phyloP scores from a whole-genome alignment of 495 filamentous ascomycete genomes.

The Penicillium cosmopolitanum region DNA sequence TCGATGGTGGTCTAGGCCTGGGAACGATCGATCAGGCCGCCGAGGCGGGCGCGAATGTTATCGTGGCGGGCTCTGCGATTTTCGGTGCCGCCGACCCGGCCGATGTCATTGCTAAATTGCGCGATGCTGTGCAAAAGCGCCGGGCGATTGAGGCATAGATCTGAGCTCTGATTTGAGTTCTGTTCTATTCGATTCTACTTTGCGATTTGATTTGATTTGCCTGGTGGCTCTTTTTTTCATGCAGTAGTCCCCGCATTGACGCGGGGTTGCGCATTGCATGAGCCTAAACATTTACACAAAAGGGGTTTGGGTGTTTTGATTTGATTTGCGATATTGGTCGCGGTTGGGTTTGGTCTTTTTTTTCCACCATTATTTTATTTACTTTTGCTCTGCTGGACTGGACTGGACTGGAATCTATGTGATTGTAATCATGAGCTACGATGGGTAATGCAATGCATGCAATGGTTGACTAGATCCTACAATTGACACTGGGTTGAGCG shows the following conservation, averaged over 20 bases:
- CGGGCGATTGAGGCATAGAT: slow-evolving; percentile 6
- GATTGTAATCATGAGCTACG: slow-evolving; percentile 30
- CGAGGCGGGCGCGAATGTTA: slow-evolving; percentile 95
- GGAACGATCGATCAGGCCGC: slow-evolving; percentile 93
- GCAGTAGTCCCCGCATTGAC: background rate
- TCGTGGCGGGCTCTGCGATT: slow-evolving; percentile 95
- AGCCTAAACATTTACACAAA: slow-evolving; percentile 15
- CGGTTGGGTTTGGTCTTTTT: slow-evolving; percentile 8
- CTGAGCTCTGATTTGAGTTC: background rate
- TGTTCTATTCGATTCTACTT: too few species aligned
- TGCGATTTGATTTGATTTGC: background rate
- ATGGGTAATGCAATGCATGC: slow-evolving; percentile 18
- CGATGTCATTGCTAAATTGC: slow-evolving; percentile 79
- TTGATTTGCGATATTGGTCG: background rate
- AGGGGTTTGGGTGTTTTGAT: slow-evolving; percentile 29
- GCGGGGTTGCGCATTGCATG: background rate
- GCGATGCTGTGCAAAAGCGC: slow-evolving; percentile 74
- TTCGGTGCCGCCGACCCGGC: slow-evolving; percentile 89
- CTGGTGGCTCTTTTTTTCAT: background rate
- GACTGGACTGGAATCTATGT: slow-evolving; percentile 4
- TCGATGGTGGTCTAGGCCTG: slow-evolving; percentile 87
- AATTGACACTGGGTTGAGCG: background rate
- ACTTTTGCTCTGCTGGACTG: slow-evolving; percentile 2
- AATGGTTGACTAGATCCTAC: slow-evolving; percentile 6
- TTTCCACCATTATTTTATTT: slow-evolving; percentile 10